Conservation (phyloP, 306 rosid species). For the Vigna trinervia region DNA sequence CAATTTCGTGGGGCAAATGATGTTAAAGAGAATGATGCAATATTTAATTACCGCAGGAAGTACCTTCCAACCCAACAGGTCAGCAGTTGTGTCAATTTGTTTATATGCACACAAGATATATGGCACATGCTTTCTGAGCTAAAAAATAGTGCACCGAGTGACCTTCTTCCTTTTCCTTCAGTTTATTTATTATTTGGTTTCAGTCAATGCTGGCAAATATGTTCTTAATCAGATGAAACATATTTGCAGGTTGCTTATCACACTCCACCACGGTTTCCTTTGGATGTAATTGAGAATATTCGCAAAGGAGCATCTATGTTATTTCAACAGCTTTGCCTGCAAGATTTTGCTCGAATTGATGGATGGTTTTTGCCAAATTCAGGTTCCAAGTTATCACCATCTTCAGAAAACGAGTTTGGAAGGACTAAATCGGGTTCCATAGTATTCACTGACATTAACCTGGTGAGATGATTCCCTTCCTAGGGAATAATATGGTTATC, state of each 20-base stretch:
- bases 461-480: constrained; percentile 65
- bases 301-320: constrained; percentile 85
- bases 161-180: neutral
- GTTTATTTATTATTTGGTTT: constrained; percentile 6
- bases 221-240: constrained; percentile 45
- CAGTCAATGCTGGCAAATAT: neutral
- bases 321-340: constrained; percentile 69
- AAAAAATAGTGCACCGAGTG: constrained; percentile 11
- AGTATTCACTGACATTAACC: constrained; percentile 85
- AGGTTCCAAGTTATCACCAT: constrained; percentile 50
- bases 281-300: constrained; percentile 75
- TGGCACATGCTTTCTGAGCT: constrained; percentile 16
- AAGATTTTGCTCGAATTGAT: constrained; percentile 94
- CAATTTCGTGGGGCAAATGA: constrained; percentile 67
- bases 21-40: constrained; percentile 86
- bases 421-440: constrained; percentile 73
- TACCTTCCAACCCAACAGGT: constrained; percentile 99
- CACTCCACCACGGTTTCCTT: constrained; percentile 91
- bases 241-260: constrained; percentile 83
- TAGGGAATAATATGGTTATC: neutral
- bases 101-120: constrained; percentile 14
- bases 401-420: constrained; percentile 64
- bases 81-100: constrained; percentile 23
- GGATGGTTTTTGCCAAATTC: constrained; percentile 93
- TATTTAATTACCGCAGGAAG: constrained; percentile 92